A percentile compares a stretch with the other conserved stretches of the same genome.
Evolutionary conservation across 371 early-diverging fungal species (phyloP).

Genomic region (Rhizopus sp.): DNA sequence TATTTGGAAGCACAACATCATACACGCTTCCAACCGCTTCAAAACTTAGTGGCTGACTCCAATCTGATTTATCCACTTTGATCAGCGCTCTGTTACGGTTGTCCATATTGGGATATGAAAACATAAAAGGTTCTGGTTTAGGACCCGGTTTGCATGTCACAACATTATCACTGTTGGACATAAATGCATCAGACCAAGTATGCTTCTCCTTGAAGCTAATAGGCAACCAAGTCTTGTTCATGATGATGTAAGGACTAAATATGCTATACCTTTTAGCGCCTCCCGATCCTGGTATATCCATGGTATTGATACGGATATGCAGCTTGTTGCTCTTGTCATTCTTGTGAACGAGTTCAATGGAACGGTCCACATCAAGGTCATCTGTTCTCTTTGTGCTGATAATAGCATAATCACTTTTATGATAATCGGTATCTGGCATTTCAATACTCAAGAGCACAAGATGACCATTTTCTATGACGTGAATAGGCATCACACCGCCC

Average conservation of each 20-base stretch:
- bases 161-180: conserved; percentile 67
- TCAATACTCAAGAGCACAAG: conserved; percentile 76
- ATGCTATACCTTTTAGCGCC: conserved; percentile 70
- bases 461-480: conserved; percentile 85
- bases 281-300: conserved; percentile 66
- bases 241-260: conserved; percentile 77
- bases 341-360: conserved; percentile 67
- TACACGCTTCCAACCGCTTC: conserved; percentile 92
- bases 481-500: conserved; percentile 78
- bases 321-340: conserved; percentile 70
- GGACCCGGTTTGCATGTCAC: conserved; percentile 32
- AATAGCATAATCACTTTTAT: conserved; percentile 80
- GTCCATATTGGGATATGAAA: conserved; percentile 87
- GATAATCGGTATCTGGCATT: conserved; percentile 73
- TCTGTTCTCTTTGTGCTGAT: conserved; percentile 79
- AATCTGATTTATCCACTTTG: conserved; percentile 78
- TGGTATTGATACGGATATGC: conserved; percentile 60
- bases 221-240: conserved; percentile 91
- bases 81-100: conserved; percentile 82
- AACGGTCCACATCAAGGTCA: conserved; percentile 70
- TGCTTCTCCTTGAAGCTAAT: conserved; percentile 81
- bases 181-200: conserved; percentile 72
- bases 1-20: conserved; percentile 72
- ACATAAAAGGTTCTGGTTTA: conserved; percentile 84
- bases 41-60: conserved; percentile 94